Evolutionary conservation across 179 eudicot genomes (phyloP).

Genomic region (Actinidia chinensis): DNA sequence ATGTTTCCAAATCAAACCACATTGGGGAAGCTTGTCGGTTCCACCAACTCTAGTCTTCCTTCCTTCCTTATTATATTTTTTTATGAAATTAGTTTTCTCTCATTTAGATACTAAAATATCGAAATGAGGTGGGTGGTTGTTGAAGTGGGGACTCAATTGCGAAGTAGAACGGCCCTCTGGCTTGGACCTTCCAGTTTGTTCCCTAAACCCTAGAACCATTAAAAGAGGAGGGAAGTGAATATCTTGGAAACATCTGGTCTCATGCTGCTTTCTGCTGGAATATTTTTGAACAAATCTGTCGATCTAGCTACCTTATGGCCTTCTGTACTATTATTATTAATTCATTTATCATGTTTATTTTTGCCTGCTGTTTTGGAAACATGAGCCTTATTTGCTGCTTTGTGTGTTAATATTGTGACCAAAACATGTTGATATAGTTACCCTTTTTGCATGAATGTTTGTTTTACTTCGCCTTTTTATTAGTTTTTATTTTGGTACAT

Average conservation of each 20-base stretch:
- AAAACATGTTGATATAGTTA: too few relatives aligned
- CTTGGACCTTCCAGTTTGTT: constrained; percentile 3
- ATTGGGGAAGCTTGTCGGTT: not conserved
- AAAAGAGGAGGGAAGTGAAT: not conserved
- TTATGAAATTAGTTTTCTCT: not conserved
- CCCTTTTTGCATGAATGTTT: too few relatives aligned
- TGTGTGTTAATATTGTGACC: too few relatives aligned
- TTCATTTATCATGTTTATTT: too few relatives aligned
- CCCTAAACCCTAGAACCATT: not conserved
- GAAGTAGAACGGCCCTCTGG: constrained; percentile 2
- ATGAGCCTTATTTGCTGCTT: too few relatives aligned
- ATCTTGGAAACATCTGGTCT: not conserved
- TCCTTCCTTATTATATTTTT: not conserved
- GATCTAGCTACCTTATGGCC: too few relatives aligned
- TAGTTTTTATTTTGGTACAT: not conserved
- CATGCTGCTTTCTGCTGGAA: not conserved
- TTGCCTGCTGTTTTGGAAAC: too few relatives aligned
- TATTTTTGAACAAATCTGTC: not conserved
- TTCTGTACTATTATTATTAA: too few relatives aligned
- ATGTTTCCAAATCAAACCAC: not conserved
- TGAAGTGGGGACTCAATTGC: not conserved
- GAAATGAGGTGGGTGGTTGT: not conserved
- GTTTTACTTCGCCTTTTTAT: not conserved
- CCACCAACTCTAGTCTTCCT: not conserved
- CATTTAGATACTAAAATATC: not conserved